Conservation (phyloP, 2,329 filamentous ascomycete species). For the Nigrospora osmanthi region DNA sequence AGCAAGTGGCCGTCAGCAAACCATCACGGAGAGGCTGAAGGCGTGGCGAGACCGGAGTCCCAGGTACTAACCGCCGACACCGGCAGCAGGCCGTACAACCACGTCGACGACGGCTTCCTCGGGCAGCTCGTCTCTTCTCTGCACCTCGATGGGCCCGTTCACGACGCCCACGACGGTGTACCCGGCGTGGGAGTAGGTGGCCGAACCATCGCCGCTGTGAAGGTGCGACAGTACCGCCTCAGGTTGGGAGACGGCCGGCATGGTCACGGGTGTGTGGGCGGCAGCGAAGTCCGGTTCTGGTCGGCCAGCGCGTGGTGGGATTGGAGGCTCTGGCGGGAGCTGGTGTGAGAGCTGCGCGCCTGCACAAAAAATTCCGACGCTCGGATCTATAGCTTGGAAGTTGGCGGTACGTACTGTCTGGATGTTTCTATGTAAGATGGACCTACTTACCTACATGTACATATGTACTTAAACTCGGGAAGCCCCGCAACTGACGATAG, state of each 20-base stretch:
- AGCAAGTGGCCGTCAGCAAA: slow-evolving; percentile 8
- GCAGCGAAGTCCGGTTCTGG: slow-evolving; percentile 13
- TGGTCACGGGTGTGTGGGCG: neutral
- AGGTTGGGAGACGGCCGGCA: slow-evolving; percentile 40
- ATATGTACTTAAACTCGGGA: too few species aligned
- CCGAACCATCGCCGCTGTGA: slow-evolving; percentile 70
- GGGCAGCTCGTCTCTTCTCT: slow-evolving; percentile 80
- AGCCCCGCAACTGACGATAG: too few species aligned
- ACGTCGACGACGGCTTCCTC: slow-evolving; percentile 90
- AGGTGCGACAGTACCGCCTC: slow-evolving; percentile 50
- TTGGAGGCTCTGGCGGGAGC: too few species aligned
- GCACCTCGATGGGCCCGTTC: slow-evolving; percentile 88
- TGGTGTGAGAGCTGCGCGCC: too few species aligned
- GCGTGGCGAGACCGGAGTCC: too few species aligned
- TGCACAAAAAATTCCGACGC: too few species aligned
- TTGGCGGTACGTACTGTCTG: too few species aligned
- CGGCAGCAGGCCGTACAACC: slow-evolving; percentile 76
- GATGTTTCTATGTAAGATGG: too few species aligned
- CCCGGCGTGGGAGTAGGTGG: slow-evolving; percentile 65
- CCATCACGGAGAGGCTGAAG: too few species aligned
- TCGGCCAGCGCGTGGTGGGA: neutral
- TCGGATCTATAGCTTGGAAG: too few species aligned
- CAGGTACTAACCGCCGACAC: slow-evolving; percentile 60
- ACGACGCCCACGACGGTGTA: slow-evolving; percentile 80
- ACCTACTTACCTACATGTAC: too few species aligned